Base-by-base conservation (phyloP, 352 stramenopile species). In the Peronosclerospora sorghi region DNA sequence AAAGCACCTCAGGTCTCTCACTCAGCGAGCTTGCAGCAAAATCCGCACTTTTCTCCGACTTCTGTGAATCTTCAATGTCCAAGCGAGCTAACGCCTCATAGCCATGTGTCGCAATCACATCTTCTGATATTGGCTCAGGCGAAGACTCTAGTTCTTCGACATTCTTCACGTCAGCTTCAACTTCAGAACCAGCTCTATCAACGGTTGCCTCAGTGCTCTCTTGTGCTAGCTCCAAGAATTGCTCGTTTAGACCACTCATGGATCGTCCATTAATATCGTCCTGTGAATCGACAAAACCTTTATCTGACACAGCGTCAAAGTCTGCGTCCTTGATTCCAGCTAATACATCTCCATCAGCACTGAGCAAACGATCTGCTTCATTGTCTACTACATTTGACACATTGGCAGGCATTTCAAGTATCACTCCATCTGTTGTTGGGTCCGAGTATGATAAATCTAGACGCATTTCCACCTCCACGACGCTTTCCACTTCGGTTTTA, bases 391-490 rank as follows among this genome's bases (percentile, higher is more conserved):
- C 15, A 1, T 32, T 28, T 12, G 9, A 30, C 7, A 34, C 37
- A 12, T 45, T 24, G 21, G 4, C 15, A 13, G 24, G 18, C 21
- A 32, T 35, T 35, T 54, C 64, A 20, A 67, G 62, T 0, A 55
- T 64, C 6, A 68, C 24, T 35, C 48, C 35, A 28, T 26, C 32
- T 8, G 30, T 14, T 14, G 46, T 47, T 3, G 14, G 30, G 32
- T 58, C 23, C 4, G 34, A 24, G 17, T 55, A 50, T 14, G 40
- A 49, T 35, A 63, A 48, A 7, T 48, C 39, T 14, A 55, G 14
- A 32, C 35, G 48, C 19, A 54, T 39, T 51, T 51, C 38, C n/a
- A 51, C 19, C 30, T 64, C 55, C 21, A 64, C 49, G 41, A 54
- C 15, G 24, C 51, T 23, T 6, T 39, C 36, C 5, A 29, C 36